Conservation (phyloP, 2,329 filamentous ascomycete species). For the Dactylellina cionopaga region DNA sequence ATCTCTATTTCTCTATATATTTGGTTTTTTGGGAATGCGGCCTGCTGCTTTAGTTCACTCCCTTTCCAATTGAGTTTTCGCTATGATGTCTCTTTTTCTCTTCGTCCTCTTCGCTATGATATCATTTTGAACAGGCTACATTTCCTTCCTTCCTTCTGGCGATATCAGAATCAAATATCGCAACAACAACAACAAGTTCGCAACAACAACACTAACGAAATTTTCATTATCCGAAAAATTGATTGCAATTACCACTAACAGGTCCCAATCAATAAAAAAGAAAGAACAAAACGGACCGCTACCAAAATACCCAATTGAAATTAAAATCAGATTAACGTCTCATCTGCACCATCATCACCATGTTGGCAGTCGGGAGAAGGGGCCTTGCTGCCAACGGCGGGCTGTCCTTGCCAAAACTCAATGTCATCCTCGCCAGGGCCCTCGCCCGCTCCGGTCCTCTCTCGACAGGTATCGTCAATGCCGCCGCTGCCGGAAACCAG, state of each 20-base stretch:
- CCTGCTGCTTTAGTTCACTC: background rate
- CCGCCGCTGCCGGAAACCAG: constrained; percentile 8
- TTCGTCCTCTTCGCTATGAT: background rate
- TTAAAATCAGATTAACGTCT: background rate
- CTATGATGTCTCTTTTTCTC: constrained; percentile 18
- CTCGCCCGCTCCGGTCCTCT: constrained; percentile 46
- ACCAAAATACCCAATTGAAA: background rate
- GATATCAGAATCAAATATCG: too few species aligned
- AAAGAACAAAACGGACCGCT: too few species aligned
- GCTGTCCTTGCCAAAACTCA: constrained; percentile 45
- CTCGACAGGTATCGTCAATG: constrained; percentile 36
- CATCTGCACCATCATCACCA: background rate
- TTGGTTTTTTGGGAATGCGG: background rate
- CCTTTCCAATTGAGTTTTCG: constrained; percentile 20
- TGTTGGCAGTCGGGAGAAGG: constrained; percentile 50
- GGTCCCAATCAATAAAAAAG: background rate
- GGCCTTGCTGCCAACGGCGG: constrained; percentile 39
- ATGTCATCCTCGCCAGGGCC: constrained; percentile 39
- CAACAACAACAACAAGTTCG: too few species aligned
- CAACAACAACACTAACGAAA: constrained; percentile 52
- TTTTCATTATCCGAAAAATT: constrained; percentile 49
- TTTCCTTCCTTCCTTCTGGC: background rate
- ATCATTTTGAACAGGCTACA: too few species aligned
- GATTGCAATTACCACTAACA: background rate
- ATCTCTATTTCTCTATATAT: background rate